A percentile compares a stretch with the other conserved stretches of the same genome.
phyloP scores from a whole-genome alignment of 2,329 filamentous ascomycete genomes.

The Xylariaceae sp. region DNA sequence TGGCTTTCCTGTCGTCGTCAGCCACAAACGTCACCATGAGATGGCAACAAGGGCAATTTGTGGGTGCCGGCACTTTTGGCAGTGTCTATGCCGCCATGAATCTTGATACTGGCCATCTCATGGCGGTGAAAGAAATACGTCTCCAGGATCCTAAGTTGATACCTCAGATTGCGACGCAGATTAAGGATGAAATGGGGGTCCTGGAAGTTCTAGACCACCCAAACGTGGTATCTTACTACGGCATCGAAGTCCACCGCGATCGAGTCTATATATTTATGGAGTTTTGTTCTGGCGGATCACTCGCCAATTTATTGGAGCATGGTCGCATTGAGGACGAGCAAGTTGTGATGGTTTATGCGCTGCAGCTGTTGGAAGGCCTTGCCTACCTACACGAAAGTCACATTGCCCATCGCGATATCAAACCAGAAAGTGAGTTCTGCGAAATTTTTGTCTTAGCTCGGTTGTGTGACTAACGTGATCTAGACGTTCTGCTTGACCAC shows the following conservation, averaged over 20 bases:
- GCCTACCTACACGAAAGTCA: slow-evolving; percentile 88
- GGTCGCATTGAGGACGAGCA: slow-evolving; percentile 97
- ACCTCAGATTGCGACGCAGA: slow-evolving; percentile 87
- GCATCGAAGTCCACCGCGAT: slow-evolving; percentile 96
- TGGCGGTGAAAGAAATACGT: slow-evolving; percentile 98
- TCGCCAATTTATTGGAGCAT: slow-evolving; percentile 86
- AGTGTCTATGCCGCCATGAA: slow-evolving; percentile 98
- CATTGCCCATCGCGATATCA: slow-evolving; percentile 96
- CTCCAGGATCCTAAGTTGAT: slow-evolving; percentile 95
- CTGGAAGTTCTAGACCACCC: slow-evolving; percentile 94
- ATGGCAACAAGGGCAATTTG: slow-evolving; percentile 98
- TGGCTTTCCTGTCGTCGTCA: slow-evolving; percentile 89
- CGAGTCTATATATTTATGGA: slow-evolving; percentile 99
- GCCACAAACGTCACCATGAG: slow-evolving; percentile 92
- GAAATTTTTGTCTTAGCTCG: not conserved
- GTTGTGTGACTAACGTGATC: slow-evolving; percentile 21
- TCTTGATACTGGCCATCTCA: slow-evolving; percentile 88
- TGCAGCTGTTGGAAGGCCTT: slow-evolving; percentile 90
- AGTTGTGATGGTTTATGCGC: slow-evolving; percentile 92
- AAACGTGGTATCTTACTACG: slow-evolving; percentile 96
- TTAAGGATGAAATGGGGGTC: slow-evolving; percentile 95
- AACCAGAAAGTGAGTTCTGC: slow-evolving; percentile 78
- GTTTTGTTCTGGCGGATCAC: slow-evolving; percentile 91
- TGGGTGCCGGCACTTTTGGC: slow-evolving; percentile 94
- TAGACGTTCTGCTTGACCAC: slow-evolving; percentile 92